phyloP scores from a whole-genome alignment of 345 rosid genomes.

The Brassica carinata region DNA sequence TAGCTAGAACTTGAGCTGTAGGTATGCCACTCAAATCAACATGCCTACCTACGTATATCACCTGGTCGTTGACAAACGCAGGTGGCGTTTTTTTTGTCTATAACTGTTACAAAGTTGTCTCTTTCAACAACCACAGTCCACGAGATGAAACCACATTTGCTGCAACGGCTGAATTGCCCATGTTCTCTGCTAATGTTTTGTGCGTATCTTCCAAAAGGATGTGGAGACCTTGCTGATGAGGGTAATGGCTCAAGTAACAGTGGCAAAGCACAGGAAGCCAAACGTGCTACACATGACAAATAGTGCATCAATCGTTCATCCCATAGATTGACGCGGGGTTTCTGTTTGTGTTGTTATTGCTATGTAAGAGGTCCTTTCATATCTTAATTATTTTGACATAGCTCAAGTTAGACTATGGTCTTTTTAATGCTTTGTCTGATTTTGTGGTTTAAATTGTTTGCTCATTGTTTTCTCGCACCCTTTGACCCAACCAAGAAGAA shows the following conservation, averaged over 20 bases:
- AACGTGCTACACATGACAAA: neutral
- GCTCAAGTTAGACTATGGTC: neutral
- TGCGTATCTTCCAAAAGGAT: neutral
- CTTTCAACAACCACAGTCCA: neutral
- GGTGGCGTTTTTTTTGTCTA: neutral
- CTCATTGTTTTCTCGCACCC: neutral
- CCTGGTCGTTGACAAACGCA: neutral
- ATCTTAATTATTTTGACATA: neutral
- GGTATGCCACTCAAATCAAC: neutral
- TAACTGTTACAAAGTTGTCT: neutral
- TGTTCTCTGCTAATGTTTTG: neutral
- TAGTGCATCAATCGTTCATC: neutral
- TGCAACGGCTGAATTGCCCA: neutral
- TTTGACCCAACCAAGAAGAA: neutral
- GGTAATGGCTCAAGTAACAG: neutral
- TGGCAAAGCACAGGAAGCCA: neutral
- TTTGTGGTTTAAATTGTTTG: neutral
- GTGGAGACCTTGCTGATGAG: neutral
- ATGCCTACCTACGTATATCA: neutral
- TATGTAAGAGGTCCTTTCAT: neutral
- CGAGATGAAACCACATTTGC: neutral
- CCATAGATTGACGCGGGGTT: neutral
- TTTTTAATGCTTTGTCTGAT: neutral
- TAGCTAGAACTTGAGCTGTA: neutral
- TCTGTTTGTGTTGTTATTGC: neutral